These are phyloP conservation scores for Xylaria scruposa DNA, from an alignment of 495 filamentous ascomycete species.

Conservation along the genomic window DNA sequence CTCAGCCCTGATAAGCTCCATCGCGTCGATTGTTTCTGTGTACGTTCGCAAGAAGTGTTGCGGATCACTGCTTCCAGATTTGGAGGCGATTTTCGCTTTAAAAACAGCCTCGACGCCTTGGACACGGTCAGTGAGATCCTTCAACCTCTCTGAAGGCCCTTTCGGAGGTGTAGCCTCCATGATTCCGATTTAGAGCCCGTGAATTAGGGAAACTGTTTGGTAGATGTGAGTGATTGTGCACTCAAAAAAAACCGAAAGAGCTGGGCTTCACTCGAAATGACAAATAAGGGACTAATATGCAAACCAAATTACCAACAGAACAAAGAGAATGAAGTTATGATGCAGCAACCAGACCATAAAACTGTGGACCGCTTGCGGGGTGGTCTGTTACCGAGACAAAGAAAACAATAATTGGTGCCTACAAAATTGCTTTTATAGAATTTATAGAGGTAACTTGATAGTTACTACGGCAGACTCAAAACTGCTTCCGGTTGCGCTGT, in stretches of 20 bases:
- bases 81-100: neutral
- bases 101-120: neutral
- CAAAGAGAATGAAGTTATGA: neutral
- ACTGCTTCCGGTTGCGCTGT: neutral
- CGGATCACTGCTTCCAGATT: neutral
- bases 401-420: neutral
- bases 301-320: neutral
- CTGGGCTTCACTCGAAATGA: neutral
- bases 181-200: neutral
- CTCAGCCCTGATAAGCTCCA: neutral
- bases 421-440: neutral
- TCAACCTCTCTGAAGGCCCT: neutral
- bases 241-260: neutral
- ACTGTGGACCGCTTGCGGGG: neutral
- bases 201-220: neutral
- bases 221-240: neutral
- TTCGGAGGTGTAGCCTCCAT: neutral
- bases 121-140: constrained; percentile 2
- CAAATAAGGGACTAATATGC: constrained; percentile 8
- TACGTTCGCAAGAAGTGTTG: neutral
- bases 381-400: neutral
- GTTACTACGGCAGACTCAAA: neutral
- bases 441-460: neutral
- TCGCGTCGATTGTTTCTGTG: neutral
- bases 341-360: neutral